Conservation (phyloP, 768 basidiomycete genomes). For the Infundibulicybe gibba region DNA sequence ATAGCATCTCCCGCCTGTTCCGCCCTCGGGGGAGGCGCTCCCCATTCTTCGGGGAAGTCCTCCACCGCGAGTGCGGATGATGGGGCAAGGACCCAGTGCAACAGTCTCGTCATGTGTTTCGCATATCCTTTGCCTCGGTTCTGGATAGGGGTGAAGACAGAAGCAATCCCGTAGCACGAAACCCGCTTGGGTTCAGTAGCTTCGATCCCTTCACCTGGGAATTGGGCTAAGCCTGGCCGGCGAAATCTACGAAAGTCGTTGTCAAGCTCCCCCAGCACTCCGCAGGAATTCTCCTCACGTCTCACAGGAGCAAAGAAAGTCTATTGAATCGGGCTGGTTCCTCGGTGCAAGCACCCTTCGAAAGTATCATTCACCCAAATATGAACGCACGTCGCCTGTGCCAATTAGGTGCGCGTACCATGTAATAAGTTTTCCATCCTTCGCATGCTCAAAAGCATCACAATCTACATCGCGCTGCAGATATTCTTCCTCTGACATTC, state of each 20-base stretch:
- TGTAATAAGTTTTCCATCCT: slow-evolving; percentile 40
- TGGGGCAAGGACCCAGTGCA: slow-evolving; percentile 53
- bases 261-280: too few species aligned
- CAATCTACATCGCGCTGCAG: slow-evolving; percentile 34
- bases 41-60: slow-evolving; percentile 35
- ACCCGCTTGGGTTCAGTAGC: slow-evolving; percentile 11
- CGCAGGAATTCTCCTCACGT: slow-evolving; percentile 36
- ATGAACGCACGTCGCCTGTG: background rate
- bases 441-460: slow-evolving; percentile 39
- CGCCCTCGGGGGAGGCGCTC: slow-evolving; percentile 34
- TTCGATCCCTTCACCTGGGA: slow-evolving; percentile 6
- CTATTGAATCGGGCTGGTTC: slow-evolving; percentile 41
- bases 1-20: slow-evolving; percentile 30
- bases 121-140: slow-evolving; percentile 59
- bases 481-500: slow-evolving; percentile 41
- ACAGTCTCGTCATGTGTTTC: slow-evolving; percentile 58
- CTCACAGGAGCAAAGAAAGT: slow-evolving; percentile 60
- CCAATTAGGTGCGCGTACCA: slow-evolving; percentile 33
- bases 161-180: slow-evolving; percentile 49
- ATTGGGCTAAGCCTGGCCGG: slow-evolving; percentile 25
- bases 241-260: slow-evolving; percentile 14
- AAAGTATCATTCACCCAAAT: too few species aligned
- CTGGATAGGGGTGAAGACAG: slow-evolving; percentile 49
- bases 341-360: slow-evolving; percentile 57
- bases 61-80: slow-evolving; percentile 11